These are phyloP conservation scores for Kluyveromyces aestuarii DNA, from an alignment of 805 yeast genomes.

Conservation along the genomic window DNA sequence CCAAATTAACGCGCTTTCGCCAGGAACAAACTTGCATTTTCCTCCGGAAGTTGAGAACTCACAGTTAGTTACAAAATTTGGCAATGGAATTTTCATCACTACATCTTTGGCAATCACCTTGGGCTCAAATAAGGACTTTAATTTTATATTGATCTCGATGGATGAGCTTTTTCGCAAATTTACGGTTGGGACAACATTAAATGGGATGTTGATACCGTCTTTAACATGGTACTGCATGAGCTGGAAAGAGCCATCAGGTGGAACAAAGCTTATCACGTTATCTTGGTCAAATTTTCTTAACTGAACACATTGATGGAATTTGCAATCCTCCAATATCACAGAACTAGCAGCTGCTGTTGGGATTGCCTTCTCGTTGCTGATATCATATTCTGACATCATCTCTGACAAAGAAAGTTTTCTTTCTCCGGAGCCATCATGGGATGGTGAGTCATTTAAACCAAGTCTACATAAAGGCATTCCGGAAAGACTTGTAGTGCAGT, in stretches of 20 bases:
- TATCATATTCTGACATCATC: constrained; percentile 20
- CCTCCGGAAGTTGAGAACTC: constrained; percentile 45
- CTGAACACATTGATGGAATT: constrained; percentile 81
- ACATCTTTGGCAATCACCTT: constrained; percentile 59
- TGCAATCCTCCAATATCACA: constrained; percentile 63
- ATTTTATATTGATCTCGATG: constrained; percentile 48
- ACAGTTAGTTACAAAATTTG: constrained; percentile 47
- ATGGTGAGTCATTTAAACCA: constrained; percentile 53
- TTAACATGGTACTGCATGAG: constrained; percentile 63
- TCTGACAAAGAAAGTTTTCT: constrained; percentile 8
- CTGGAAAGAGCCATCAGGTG: constrained; percentile 85
- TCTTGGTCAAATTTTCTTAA: constrained; percentile 58
- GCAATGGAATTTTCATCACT: constrained; percentile 56
- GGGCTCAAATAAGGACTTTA: constrained; percentile 52
- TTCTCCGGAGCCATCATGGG: constrained; percentile 14
- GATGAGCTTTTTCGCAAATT: constrained; percentile 31
- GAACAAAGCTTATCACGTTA: constrained; percentile 59
- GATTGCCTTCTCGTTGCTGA: constrained; percentile 23
- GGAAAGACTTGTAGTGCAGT: constrained; percentile 59
- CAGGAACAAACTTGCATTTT: constrained; percentile 57
- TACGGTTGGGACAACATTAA: constrained; percentile 51
- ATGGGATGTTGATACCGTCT: constrained; percentile 60
- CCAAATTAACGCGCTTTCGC: constrained; percentile 62
- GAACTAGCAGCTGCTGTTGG: constrained; percentile 39
- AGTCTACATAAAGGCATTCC: constrained; percentile 82